These are phyloP conservation scores for Tetracentron sinense DNA, from an alignment of 164 flowering plant species.

Conservation along the genomic window DNA sequence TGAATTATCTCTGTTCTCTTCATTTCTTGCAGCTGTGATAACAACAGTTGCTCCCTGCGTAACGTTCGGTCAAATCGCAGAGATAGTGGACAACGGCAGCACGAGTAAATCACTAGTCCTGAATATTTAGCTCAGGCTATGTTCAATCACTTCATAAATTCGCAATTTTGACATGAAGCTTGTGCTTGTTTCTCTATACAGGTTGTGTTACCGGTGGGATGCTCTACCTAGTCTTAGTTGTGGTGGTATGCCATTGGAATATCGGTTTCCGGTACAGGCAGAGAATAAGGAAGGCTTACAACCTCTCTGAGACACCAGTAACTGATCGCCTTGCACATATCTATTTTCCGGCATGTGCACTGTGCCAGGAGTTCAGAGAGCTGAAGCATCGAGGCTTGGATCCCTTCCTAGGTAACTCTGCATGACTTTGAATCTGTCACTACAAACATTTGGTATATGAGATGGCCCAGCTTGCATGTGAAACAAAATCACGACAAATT, in stretches of 20 bases:
- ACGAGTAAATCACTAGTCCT: slow-evolving; percentile 3
- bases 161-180: not conserved
- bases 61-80: slow-evolving; percentile 13
- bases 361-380: slow-evolving; percentile 17
- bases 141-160: not conserved
- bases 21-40: slow-evolving; percentile 10
- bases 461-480: too few relatives aligned
- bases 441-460: too few relatives aligned
- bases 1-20: too few relatives aligned
- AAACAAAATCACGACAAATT: too few relatives aligned
- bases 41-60: slow-evolving; percentile 11
- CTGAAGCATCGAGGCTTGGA: slow-evolving; percentile 11
- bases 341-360: slow-evolving; percentile 3
- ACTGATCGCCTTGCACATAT: slow-evolving; percentile 1
- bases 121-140: too few relatives aligned
- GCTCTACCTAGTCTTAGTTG: slow-evolving; percentile 7
- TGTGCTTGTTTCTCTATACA: not conserved
- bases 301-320: not conserved
- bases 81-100: slow-evolving; percentile 17
- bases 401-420: slow-evolving; percentile 8
- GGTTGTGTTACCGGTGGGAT: slow-evolving; percentile 6
- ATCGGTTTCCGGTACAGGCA: slow-evolving; percentile 3
- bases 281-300: slow-evolving; percentile 1
- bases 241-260: slow-evolving; percentile 12
- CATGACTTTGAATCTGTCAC: too few relatives aligned